Evolutionary conservation across 2,329 filamentous ascomycete species (phyloP).

Genomic region (Colletotrichum sp.): DNA sequence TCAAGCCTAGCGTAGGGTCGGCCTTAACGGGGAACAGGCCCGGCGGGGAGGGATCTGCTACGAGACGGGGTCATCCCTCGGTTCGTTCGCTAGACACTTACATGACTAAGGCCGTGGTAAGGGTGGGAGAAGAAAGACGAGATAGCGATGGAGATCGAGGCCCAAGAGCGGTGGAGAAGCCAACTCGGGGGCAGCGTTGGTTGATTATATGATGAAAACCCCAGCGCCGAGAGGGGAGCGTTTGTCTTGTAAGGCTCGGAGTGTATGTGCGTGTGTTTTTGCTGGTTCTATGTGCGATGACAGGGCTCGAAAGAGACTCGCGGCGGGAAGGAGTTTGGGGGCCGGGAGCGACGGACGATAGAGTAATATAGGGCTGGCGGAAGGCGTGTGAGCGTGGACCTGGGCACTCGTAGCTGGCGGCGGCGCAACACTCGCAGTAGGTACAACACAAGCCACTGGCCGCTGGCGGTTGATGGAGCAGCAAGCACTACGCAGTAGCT

Average conservation of each 20-base stretch:
- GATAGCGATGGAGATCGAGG: not conserved
- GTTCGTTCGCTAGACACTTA: conserved; percentile 3
- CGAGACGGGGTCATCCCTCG: conserved; percentile 8
- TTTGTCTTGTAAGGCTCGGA: not conserved
- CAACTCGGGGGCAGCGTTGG: not conserved
- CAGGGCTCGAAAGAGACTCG: not conserved
- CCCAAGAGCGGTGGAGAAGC: not conserved
- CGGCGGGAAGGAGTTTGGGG: conserved; percentile 11
- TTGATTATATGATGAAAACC: not conserved
- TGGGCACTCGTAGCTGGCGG: conserved; percentile 7
- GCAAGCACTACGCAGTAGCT: conserved; percentile 1
- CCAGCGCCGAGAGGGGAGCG: not conserved
- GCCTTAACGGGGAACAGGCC: conserved; percentile 3
- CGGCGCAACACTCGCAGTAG: not conserved
- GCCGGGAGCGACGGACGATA: conserved; percentile 3
- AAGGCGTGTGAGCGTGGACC: conserved; percentile 5
- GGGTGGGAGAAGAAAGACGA: not conserved
- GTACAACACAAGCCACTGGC: not conserved
- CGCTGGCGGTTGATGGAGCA: not conserved
- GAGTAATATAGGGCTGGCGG: conserved; percentile 20
- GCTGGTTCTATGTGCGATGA: not conserved
- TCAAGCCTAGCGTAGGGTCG: not conserved
- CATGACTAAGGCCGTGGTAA: not conserved
- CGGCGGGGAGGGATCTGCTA: not conserved
- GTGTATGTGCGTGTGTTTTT: not conserved